phyloP scores from a whole-genome alignment of 805 yeast species.

The Wickerhamomyces pijperi region DNA sequence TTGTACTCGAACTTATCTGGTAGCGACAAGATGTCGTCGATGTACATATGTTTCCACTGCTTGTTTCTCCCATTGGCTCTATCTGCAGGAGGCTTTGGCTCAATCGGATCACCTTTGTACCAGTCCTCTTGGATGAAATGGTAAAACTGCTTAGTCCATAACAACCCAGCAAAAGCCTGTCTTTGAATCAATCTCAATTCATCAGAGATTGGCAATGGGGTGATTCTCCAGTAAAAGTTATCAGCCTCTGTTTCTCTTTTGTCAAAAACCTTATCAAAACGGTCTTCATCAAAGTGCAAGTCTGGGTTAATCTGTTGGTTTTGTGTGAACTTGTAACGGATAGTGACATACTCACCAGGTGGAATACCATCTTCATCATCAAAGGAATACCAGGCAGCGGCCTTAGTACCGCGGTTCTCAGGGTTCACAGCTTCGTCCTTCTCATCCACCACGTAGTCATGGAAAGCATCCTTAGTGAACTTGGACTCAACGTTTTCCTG shows the following conservation, averaged over 20 bases:
- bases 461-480: conserved; percentile 85
- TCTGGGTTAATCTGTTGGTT: conserved; percentile 18
- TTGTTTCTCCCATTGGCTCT: conserved; percentile 81
- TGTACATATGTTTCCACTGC: conserved; percentile 83
- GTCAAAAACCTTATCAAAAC: conserved; percentile 57
- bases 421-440: conserved; percentile 59
- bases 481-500: conserved; percentile 33
- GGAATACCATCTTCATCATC: conserved; percentile 72
- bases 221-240: conserved; percentile 79
- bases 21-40: conserved; percentile 77
- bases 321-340: conserved; percentile 62
- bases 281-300: conserved; percentile 55
- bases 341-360: conserved; percentile 76
- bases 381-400: conserved; percentile 75
- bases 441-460: conserved; percentile 63
- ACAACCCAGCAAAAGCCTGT: conserved; percentile 87
- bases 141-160: conserved; percentile 91
- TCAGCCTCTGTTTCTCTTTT: conserved; percentile 82
- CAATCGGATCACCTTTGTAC: conserved; percentile 79
- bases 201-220: conserved; percentile 76
- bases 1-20: conserved; percentile 97
- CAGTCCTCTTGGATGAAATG: conserved; percentile 79
- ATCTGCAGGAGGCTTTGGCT: conserved; percentile 67
- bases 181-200: conserved; percentile 76
- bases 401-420: conserved; percentile 61